phyloP scores from a whole-genome alignment of 805 yeast genomes.

The Kodamaea laetipori region DNA sequence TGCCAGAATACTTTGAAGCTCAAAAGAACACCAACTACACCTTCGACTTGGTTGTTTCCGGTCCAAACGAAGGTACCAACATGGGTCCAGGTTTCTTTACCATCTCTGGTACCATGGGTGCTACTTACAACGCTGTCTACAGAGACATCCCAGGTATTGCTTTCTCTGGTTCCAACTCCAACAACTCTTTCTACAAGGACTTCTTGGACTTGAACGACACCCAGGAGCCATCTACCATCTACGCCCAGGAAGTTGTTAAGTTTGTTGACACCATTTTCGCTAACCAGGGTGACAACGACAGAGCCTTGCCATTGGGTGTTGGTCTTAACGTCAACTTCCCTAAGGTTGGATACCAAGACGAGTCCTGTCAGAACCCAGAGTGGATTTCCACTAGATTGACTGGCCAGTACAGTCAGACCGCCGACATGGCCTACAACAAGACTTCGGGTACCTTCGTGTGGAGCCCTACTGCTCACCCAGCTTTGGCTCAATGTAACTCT shows the following conservation, averaged over 20 bases:
- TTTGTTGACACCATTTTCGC: constrained; percentile 41
- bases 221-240: constrained; percentile 45
- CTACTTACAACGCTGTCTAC: constrained; percentile 49
- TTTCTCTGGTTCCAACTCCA: constrained; percentile 51
- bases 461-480: constrained; percentile 17
- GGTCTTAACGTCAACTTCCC: constrained; percentile 56
- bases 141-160: constrained; percentile 54
- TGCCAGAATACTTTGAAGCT: constrained; percentile 42
- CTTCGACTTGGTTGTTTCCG: constrained; percentile 52
- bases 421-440: constrained; percentile 40
- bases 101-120: constrained; percentile 55
- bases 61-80: constrained; percentile 57
- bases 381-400: constrained; percentile 49
- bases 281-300: constrained; percentile 37
- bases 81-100: constrained; percentile 43
- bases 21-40: constrained; percentile 33
- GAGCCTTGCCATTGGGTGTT: constrained; percentile 44
- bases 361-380: constrained; percentile 45
- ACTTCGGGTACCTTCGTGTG: constrained; percentile 34
- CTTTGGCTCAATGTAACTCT: constrained; percentile 31
- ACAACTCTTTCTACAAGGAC: constrained; percentile 53
- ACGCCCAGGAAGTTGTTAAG: constrained; percentile 42
- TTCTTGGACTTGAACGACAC: constrained; percentile 42
- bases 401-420: constrained; percentile 39
- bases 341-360: constrained; percentile 37